Percentiles rank a stretch among this genome's conserved stretches.
Conservation (phyloP, 345 rosid species). For the Carallia pectinifolia region DNA sequence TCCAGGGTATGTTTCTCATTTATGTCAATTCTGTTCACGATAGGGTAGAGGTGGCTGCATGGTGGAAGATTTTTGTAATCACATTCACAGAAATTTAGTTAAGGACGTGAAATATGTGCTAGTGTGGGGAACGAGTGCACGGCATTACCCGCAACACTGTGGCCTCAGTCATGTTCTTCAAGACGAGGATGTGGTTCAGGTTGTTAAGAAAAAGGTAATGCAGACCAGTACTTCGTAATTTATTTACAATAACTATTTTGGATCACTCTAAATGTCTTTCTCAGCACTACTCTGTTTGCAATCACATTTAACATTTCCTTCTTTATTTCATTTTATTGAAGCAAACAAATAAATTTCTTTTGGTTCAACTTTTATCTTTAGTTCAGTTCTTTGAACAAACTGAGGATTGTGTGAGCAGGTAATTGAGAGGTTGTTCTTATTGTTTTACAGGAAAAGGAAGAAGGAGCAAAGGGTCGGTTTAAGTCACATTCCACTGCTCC, state of each 20-base stretch:
- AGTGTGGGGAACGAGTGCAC: constrained; percentile 91
- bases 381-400: background rate
- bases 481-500: constrained; percentile 90
- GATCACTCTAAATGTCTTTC: background rate
- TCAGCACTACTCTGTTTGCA: too few species aligned
- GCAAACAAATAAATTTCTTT: too few species aligned
- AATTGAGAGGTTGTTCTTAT: background rate
- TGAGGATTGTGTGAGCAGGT: background rate
- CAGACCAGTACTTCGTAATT: background rate
- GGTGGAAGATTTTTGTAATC: constrained; percentile 96
- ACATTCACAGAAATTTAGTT: constrained; percentile 91
- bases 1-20: background rate
- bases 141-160: constrained; percentile 97
- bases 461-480: constrained; percentile 96
- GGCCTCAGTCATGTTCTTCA: constrained; percentile 80
- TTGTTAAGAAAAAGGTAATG: constrained; percentile 92
- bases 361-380: background rate
- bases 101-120: constrained; percentile 95
- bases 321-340: too few species aligned
- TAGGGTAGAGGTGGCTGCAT: constrained; percentile 98
- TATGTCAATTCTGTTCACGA: constrained; percentile 10
- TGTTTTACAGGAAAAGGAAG: constrained; percentile 72
- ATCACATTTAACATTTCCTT: too few species aligned
- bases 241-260: too few species aligned
- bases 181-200: constrained; percentile 97